Conservation (phyloP, 306 rosid species). For the Cucumis hystrix region DNA sequence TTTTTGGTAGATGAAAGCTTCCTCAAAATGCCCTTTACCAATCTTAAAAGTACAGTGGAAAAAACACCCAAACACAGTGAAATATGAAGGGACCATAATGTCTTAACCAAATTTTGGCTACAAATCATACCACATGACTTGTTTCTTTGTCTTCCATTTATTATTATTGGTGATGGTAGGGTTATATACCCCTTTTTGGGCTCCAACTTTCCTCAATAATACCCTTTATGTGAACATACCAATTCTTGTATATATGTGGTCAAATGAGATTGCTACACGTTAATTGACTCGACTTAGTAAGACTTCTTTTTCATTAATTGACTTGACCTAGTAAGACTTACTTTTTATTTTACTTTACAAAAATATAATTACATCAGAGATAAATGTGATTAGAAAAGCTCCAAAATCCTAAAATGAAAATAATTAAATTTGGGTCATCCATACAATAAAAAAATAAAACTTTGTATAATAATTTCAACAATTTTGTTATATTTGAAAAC, state of each 20-base stretch:
- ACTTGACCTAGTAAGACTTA: not conserved
- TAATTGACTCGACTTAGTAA: not conserved
- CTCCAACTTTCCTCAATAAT: not conserved
- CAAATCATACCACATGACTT: not conserved
- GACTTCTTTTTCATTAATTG: not conserved
- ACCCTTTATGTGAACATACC: not conserved
- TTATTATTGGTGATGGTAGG: not conserved
- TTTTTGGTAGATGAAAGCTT: not conserved
- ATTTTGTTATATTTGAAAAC: no score
- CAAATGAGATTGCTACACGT: not conserved
- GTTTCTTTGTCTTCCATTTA: not conserved
- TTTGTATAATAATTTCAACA: no score
- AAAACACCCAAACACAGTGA: not conserved
- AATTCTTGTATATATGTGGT: not conserved
- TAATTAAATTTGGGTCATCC: no score
- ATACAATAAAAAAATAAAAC: no score
- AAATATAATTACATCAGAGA: not conserved
- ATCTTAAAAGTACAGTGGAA: not conserved
- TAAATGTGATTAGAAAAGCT: no score
- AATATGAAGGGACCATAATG: not conserved
- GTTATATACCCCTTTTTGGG: not conserved
- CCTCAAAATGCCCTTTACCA: not conserved
- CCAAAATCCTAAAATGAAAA: no score
- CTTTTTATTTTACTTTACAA: not conserved
- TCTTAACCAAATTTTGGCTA: not conserved